These are phyloP conservation scores for Ascochyta koolunga DNA, from an alignment of 2,329 filamentous ascomycete genomes.

Conservation along the genomic window DNA sequence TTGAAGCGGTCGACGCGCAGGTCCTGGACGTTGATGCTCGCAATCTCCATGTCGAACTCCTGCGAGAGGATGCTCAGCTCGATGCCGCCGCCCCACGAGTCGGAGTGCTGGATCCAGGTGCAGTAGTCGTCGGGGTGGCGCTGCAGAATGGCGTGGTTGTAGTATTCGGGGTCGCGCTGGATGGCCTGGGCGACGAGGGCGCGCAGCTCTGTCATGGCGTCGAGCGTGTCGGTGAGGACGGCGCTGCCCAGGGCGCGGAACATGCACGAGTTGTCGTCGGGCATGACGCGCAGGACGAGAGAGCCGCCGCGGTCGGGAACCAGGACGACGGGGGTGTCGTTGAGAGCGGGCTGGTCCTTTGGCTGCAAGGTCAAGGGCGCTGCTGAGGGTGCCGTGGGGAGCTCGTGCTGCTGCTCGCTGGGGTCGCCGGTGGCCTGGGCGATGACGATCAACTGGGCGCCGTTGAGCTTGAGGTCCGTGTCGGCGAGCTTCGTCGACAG, in stretches of 20 bases:
- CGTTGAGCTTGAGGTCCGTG: slow-evolving; percentile 67
- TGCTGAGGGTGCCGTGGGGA: slow-evolving; percentile 22
- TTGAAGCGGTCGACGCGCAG: slow-evolving; percentile 77
- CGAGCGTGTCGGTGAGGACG: slow-evolving; percentile 68
- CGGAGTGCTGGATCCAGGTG: slow-evolving; percentile 76
- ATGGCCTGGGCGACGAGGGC: slow-evolving; percentile 81
- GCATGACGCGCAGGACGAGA: slow-evolving; percentile 86
- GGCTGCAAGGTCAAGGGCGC: slow-evolving; percentile 51
- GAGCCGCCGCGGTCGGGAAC: slow-evolving; percentile 63
- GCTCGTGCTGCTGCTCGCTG: slow-evolving; percentile 23
- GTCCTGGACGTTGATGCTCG: slow-evolving; percentile 78
- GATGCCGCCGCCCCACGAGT: slow-evolving; percentile 90
- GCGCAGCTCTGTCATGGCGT: slow-evolving; percentile 74
- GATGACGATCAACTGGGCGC: slow-evolving; percentile 71
- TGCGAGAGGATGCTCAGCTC: slow-evolving; percentile 85
- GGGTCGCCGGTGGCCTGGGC: slow-evolving; percentile 50
- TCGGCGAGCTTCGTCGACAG: slow-evolving; percentile 58
- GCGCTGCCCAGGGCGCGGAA: slow-evolving; percentile 87
- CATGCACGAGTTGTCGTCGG: slow-evolving; percentile 93
- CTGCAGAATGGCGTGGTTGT: slow-evolving; percentile 78
- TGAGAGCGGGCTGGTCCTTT: slow-evolving; percentile 53
- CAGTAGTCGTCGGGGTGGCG: slow-evolving; percentile 75
- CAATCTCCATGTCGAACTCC: slow-evolving; percentile 85
- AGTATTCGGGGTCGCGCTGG: slow-evolving; percentile 72
- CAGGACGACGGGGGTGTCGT: slow-evolving; percentile 67